Conservation (phyloP, 2,329 filamentous ascomycete species). For the Aspergillus clavatus region DNA sequence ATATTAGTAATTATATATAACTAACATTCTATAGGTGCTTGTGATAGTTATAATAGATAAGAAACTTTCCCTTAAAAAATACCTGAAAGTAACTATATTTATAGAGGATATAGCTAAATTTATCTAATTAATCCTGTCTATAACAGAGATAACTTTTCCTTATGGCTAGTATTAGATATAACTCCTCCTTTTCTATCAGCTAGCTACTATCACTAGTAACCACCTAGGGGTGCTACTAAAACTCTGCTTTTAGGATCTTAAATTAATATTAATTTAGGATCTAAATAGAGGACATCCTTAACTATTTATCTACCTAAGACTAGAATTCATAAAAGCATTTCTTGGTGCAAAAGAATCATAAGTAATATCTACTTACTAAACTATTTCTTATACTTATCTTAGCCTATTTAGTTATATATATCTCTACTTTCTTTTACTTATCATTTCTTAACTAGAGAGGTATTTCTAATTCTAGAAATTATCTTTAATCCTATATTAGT, state of each 20-base stretch:
- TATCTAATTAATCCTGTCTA: constrained; percentile 24
- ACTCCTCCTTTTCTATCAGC: constrained; percentile 19
- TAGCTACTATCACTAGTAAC: constrained; percentile 25
- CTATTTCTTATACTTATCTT: too few species aligned
- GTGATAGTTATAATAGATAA: constrained; percentile 23
- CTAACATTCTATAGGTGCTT: constrained; percentile 22
- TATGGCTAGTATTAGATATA: constrained; percentile 24
- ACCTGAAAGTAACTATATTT: constrained; percentile 28
- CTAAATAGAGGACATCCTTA: constrained; percentile 14
- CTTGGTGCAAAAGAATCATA: constrained; percentile 21
- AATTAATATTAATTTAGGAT: constrained; percentile 24
- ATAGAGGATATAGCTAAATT: constrained; percentile 31
- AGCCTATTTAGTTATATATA: too few species aligned
- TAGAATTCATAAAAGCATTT: constrained; percentile 23
- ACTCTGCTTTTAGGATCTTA: constrained; percentile 23
- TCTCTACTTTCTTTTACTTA: too few species aligned
- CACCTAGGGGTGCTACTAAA: constrained; percentile 17
- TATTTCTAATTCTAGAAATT: too few species aligned
- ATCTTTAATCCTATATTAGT: too few species aligned
- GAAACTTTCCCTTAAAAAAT: constrained; percentile 15
- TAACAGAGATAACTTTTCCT: constrained; percentile 27
- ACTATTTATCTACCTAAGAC: constrained; percentile 23
- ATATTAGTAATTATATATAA: too few species aligned
- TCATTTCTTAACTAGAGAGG: too few species aligned
- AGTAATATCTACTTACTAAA: too few species aligned